Evolutionary conservation across 345 rosid species (phyloP).

Genomic region (Acer campestre): DNA sequence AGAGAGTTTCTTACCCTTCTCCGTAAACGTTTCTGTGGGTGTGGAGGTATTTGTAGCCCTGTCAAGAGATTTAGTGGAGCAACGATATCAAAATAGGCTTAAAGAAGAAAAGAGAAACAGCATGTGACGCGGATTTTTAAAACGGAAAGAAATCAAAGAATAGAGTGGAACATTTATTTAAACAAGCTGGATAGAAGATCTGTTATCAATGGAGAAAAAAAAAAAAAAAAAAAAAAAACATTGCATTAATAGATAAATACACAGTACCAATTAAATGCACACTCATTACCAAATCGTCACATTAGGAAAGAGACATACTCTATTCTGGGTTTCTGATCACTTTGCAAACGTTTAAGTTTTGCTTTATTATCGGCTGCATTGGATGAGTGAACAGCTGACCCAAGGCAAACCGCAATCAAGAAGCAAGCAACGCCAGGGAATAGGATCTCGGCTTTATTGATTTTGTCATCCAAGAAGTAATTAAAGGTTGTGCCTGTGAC

Average conservation of each 20-base stretch:
- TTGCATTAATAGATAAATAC: no score
- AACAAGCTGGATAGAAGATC: neutral
- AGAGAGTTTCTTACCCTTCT: slow-evolving; percentile 28
- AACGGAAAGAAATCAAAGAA: neutral
- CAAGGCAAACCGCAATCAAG: slow-evolving; percentile 76
- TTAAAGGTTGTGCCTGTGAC: slow-evolving; percentile 75
- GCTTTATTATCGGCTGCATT: slow-evolving; percentile 70
- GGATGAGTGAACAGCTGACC: slow-evolving; percentile 74
- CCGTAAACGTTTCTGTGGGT: slow-evolving; percentile 25
- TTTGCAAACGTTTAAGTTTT: slow-evolving; percentile 49
- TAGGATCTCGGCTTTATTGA: slow-evolving; percentile 74
- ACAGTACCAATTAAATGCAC: neutral
- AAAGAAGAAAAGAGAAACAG: no score
- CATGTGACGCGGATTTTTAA: slow-evolving; percentile 4
- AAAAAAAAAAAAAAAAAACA: neutral
- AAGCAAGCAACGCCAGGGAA: slow-evolving; percentile 88
- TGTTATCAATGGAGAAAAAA: neutral
- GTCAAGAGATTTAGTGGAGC: slow-evolving; percentile 11
- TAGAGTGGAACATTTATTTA: neutral
- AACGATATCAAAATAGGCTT: neutral
- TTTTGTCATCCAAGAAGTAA: slow-evolving; percentile 80
- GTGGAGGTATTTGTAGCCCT: slow-evolving; percentile 31
- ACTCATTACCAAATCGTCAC: neutral
- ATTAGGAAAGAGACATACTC: slow-evolving; percentile 29
- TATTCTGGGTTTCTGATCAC: slow-evolving; percentile 27